phyloP scores from a whole-genome alignment of 495 filamentous ascomycete species.

The Amphirosellinia nigrospora region DNA sequence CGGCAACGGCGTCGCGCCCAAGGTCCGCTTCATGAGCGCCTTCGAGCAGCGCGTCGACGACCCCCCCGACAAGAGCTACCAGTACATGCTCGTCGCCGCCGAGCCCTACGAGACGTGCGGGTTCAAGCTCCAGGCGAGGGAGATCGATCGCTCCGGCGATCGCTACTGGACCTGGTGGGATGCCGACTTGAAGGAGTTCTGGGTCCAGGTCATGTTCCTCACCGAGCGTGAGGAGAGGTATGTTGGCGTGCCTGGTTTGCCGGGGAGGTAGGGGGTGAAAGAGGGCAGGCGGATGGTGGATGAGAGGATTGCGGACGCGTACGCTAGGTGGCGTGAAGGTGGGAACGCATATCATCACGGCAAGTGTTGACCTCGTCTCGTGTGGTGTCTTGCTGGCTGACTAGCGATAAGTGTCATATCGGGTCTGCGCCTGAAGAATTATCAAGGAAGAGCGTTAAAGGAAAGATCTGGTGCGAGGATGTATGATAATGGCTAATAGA shows the following conservation, averaged over 20 bases:
- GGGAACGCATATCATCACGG: neutral
- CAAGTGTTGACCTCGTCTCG: conserved; percentile 9
- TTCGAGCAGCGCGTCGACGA: conserved; percentile 96
- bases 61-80: conserved; percentile 88
- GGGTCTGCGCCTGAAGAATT: neutral
- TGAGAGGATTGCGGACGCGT: neutral
- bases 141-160: conserved; percentile 88
- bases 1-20: conserved; percentile 71
- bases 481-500: neutral
- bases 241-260: conserved; percentile 89
- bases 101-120: conserved; percentile 98
- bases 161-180: conserved; percentile 96
- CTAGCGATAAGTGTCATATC: neutral
- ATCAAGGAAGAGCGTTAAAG: neutral
- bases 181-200: conserved; percentile 95
- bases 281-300: neutral
- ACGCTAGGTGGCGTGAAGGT: neutral
- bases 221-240: conserved; percentile 97
- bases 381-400: neutral
- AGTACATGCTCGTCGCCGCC: conserved; percentile 94
- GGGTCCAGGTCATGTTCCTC: conserved; percentile 99
- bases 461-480: neutral
- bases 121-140: conserved; percentile 94
- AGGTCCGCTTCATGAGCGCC: conserved; percentile 95
- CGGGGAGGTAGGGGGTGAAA: conserved; percentile 35